Percentiles rank a stretch among this genome's conserved stretches.
Evolutionary conservation across 805 yeast genomes (phyloP).

Genomic region (Blastobotrys attinorum): DNA sequence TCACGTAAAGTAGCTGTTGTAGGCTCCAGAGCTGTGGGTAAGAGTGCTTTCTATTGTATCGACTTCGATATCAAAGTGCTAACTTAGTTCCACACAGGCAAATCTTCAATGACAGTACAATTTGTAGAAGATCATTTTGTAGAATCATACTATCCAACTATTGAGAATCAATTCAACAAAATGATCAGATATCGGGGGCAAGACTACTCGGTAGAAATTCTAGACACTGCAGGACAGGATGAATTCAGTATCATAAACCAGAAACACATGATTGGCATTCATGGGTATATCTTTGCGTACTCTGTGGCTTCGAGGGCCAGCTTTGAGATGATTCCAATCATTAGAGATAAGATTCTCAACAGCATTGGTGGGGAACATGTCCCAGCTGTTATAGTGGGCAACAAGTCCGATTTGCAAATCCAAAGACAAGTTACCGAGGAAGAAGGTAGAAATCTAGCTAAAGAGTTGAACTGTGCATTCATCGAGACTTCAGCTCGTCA

Average conservation of each 20-base stretch:
- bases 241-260: slow-evolving; percentile 76
- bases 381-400: slow-evolving; percentile 74
- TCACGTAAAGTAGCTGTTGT: slow-evolving; percentile 75
- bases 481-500: slow-evolving; percentile 80
- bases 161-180: slow-evolving; percentile 76
- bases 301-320: slow-evolving; percentile 72
- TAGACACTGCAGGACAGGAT: slow-evolving; percentile 93
- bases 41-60: slow-evolving; percentile 23
- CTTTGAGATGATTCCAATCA: slow-evolving; percentile 65
- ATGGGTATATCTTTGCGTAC: slow-evolving; percentile 76
- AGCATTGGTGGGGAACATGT: slow-evolving; percentile 51
- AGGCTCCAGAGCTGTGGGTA: slow-evolving; percentile 83
- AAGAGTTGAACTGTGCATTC: slow-evolving; percentile 59
- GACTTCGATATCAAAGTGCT: slow-evolving; percentile 11
- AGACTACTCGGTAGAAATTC: slow-evolving; percentile 72
- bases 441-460: slow-evolving; percentile 58
- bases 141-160: slow-evolving; percentile 85
- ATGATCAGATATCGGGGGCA: slow-evolving; percentile 59
- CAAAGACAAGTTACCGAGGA: slow-evolving; percentile 50
- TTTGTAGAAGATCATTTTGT: slow-evolving; percentile 84
- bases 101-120: slow-evolving; percentile 76
- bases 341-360: slow-evolving; percentile 78
- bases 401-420: slow-evolving; percentile 60
- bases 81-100: slow-evolving; percentile 32
- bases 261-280: slow-evolving; percentile 70